Percentiles rank a stretch among this genome's conserved stretches.
These are phyloP conservation scores for Tricholoma hemisulphureum DNA, from an alignment of 768 basidiomycete species.

Conservation along the genomic window DNA sequence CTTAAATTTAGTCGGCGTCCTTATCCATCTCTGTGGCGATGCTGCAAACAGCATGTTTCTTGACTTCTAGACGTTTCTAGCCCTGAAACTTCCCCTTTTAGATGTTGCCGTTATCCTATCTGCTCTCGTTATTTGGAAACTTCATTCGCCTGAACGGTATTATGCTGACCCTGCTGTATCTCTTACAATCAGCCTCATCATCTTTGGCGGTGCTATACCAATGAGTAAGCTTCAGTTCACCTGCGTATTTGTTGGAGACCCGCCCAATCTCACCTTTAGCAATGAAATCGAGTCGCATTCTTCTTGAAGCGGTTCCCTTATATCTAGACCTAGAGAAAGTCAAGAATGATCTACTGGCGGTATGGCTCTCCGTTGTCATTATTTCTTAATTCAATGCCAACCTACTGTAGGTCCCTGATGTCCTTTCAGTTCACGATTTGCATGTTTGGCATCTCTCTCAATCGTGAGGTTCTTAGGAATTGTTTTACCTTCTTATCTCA, in stretches of 20 bases:
- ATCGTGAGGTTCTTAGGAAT: conserved; percentile 35
- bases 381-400: conserved; percentile 1
- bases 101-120: conserved; percentile 56
- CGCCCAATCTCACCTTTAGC: conserved; percentile 25
- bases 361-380: conserved; percentile 19
- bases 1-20: conserved; percentile 46
- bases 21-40: conserved; percentile 53
- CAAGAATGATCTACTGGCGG: conserved; percentile 45
- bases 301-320: conserved; percentile 52
- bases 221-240: conserved; percentile 38
- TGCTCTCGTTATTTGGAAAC: conserved; percentile 49
- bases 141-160: conserved; percentile 42
- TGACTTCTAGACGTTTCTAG: not conserved
- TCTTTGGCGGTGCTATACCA: conserved; percentile 52
- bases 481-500: not conserved
- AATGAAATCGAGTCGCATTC: conserved; percentile 45
- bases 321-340: conserved; percentile 49
- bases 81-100: conserved; percentile 16
- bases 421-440: conserved; percentile 48
- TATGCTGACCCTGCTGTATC: conserved; percentile 57
- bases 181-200: conserved; percentile 48
- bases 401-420: conserved; percentile 38
- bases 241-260: not conserved
- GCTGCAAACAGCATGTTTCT: conserved; percentile 47
- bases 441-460: conserved; percentile 59